phyloP scores from a whole-genome alignment of 2,329 filamentous ascomycete species.

The Fusarium clavum region DNA sequence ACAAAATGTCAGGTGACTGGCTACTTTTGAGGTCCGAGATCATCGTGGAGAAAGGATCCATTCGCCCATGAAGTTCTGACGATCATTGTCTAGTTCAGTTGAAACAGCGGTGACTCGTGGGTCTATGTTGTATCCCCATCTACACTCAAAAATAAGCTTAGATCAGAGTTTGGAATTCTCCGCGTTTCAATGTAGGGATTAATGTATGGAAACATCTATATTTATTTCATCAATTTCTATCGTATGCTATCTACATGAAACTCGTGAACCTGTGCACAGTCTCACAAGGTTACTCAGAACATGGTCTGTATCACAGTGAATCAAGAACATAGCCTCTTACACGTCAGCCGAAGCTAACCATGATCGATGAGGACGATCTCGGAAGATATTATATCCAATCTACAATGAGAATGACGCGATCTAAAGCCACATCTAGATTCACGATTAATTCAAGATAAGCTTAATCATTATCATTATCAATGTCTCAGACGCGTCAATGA shows the following conservation, averaged over 20 bases:
- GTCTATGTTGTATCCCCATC: not conserved
- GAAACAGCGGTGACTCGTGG: conserved; percentile 3
- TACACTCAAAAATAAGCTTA: not conserved
- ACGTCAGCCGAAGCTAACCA: not conserved
- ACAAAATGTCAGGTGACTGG: not conserved
- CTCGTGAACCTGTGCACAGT: not conserved
- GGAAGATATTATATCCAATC: not conserved
- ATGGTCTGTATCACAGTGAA: not conserved
- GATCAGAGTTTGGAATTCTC: not conserved
- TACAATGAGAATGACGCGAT: not conserved
- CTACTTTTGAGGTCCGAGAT: not conserved
- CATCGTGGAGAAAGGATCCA: not conserved
- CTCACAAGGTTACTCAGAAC: not conserved
- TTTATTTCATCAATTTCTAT: not conserved
- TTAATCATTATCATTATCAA: conserved; percentile 32
- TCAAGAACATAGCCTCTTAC: not conserved
- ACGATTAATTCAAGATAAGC: conserved; percentile 29
- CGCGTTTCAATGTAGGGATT: not conserved
- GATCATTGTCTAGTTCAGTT: conserved; percentile 1
- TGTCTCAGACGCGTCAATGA: conserved; percentile 40
- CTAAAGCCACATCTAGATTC: not conserved
- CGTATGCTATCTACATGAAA: not conserved
- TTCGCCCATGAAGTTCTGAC: not conserved
- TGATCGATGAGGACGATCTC: not conserved
- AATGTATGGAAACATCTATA: not conserved